A percentile compares a stretch with the other conserved stretches of the same genome.
These are phyloP conservation scores for Phaeosphaeria sp. DNA, from an alignment of 2,329 filamentous ascomycete genomes.

Conservation along the genomic window DNA sequence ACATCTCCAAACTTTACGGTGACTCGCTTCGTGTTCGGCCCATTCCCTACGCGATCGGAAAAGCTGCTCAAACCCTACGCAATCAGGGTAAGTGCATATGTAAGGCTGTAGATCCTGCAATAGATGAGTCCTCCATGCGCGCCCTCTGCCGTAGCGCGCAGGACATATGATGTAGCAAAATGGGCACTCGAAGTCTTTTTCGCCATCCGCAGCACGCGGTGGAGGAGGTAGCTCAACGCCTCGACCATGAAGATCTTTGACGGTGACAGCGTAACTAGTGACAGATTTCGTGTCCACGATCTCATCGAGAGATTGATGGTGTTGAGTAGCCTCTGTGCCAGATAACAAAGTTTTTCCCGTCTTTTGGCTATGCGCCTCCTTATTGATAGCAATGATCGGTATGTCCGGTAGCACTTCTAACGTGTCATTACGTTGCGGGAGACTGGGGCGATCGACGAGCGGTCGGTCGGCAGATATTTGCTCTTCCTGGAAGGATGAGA, in stretches of 20 bases:
- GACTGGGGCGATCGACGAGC: conserved; percentile 8
- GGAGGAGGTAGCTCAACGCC: conserved; percentile 43
- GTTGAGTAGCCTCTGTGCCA: conserved; percentile 46
- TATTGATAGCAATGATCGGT: conserved; percentile 8
- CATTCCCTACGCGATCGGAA: conserved; percentile 48
- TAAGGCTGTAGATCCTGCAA: conserved; percentile 48
- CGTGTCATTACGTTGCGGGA: conserved; percentile 16
- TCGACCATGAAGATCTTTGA: conserved; percentile 41
- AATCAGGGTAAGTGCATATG: conserved; percentile 43
- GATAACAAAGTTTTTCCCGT: conserved; percentile 44
- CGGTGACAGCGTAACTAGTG: conserved; percentile 46
- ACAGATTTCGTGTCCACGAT: conserved; percentile 45
- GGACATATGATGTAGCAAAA: conserved; percentile 50
- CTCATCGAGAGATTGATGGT: conserved; percentile 46
- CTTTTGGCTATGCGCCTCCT: conserved; percentile 37
- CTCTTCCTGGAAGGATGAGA: conserved; percentile 32
- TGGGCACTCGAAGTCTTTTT: conserved; percentile 48
- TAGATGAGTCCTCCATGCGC: conserved; percentile 45
- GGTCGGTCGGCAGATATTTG: not conserved
- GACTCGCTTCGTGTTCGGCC: conserved; percentile 46
- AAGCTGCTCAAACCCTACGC: conserved; percentile 33
- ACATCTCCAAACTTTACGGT: conserved; percentile 47
- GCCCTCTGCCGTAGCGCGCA: conserved; percentile 40
- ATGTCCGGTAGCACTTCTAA: conserved; percentile 16
- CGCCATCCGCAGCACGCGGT: conserved; percentile 37